Conservation (phyloP, 306 rosid species). For the Quercus engelmannii region DNA sequence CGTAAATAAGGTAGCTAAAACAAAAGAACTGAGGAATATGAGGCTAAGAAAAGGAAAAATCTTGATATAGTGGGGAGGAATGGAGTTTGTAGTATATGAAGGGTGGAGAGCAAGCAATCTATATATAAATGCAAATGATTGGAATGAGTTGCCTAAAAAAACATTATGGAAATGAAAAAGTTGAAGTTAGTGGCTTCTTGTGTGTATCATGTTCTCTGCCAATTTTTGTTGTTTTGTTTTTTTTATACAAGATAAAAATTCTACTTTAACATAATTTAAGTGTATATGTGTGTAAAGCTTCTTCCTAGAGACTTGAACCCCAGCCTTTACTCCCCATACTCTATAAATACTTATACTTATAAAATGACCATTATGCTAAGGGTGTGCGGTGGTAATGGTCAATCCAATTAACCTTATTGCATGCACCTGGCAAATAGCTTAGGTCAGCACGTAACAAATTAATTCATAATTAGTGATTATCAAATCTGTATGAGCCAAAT, state of each 20-base stretch:
- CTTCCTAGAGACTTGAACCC: too few relatives aligned
- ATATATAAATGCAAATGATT: constrained; percentile 27
- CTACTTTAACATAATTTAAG: too few relatives aligned
- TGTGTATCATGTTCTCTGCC: constrained; percentile 22
- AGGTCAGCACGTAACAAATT: constrained; percentile 35
- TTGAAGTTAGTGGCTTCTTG: constrained; percentile 28
- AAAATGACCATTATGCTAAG: too few relatives aligned
- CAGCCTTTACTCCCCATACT: fast-evolving
- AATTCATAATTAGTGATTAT: constrained; percentile 27
- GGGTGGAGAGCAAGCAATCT: constrained; percentile 12
- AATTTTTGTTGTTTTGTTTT: not conserved
- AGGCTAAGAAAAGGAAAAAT: not conserved
- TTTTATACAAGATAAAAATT: too few relatives aligned
- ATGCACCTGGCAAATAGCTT: constrained; percentile 19
- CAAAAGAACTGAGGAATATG: constrained; percentile 17
- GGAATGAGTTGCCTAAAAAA: constrained; percentile 8
- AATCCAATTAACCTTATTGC: not conserved
- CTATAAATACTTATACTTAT: too few relatives aligned
- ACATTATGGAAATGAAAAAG: not conserved
- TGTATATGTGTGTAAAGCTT: too few relatives aligned
- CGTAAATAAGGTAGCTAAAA: not conserved
- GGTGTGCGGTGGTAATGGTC: too few relatives aligned
- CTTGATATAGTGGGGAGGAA: constrained; percentile 20
- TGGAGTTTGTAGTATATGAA: constrained; percentile 24
- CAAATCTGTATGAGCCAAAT: constrained; percentile 24